Percentiles rank a stretch among this genome's conserved stretches.
Conservation (phyloP, 371 early-diverging fungal species). For the Rhizomucor pusillus region DNA sequence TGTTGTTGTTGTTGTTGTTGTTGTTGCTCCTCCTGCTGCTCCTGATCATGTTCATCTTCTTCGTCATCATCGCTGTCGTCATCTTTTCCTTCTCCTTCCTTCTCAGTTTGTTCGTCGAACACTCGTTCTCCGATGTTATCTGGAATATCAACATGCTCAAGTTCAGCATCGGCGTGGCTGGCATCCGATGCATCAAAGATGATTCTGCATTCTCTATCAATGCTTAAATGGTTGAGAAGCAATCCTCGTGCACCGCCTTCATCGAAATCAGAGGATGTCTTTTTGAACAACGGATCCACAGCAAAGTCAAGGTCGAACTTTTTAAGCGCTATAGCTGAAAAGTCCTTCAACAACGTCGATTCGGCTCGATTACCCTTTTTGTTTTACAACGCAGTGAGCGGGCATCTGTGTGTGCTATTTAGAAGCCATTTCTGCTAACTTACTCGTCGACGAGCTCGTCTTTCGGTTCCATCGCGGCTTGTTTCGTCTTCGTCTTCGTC, state of each 20-base stretch:
- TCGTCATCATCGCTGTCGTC: constrained; percentile 1
- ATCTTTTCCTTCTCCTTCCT: constrained; percentile 7
- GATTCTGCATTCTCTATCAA: constrained; percentile 82
- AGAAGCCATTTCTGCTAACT: not conserved
- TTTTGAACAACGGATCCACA: constrained; percentile 97
- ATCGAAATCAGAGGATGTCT: constrained; percentile 97
- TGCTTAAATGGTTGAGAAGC: constrained; percentile 80
- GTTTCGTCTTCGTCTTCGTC: constrained; percentile 52
- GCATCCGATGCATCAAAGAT: constrained; percentile 94
- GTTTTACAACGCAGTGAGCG: too few relatives aligned
- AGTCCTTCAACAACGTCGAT: constrained; percentile 81
- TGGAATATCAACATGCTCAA: constrained; percentile 3
- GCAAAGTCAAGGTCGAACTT: constrained; percentile 90
- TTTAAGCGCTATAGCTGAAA: constrained; percentile 74
- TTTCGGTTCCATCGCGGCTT: constrained; percentile 43
- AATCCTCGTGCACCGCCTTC: constrained; percentile 97
- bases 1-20: constrained; percentile 5
- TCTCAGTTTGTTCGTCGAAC: constrained; percentile 4
- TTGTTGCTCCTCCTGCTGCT: not conserved
- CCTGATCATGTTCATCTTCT: constrained; percentile 2
- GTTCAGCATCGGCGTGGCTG: constrained; percentile 5
- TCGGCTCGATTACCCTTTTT: constrained; percentile 45
- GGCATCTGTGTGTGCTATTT: not conserved
- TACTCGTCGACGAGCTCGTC: constrained; percentile 36
- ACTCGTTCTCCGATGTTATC: not conserved